Base-by-base conservation (phyloP, 1,284 basidiomycete species). In the Rhodotorula sp. region DNA sequence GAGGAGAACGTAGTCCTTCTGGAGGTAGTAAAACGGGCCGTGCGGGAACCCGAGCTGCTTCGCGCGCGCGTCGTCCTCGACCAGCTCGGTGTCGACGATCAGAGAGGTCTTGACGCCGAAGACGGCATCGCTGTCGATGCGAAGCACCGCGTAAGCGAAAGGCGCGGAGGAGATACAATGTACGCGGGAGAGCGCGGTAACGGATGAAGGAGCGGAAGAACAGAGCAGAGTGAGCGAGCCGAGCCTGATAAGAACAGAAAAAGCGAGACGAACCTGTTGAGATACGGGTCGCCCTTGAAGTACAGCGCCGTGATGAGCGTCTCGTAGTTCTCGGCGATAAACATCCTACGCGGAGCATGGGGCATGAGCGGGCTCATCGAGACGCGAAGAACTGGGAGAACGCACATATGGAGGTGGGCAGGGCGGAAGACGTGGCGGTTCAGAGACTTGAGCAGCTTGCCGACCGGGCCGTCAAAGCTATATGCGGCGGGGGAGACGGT, bases 301-400 rank as follows among this genome's bases (percentile, higher is more conserved):
- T 91, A 94, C 21, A 92, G 80, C 2, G 91, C 87, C 0, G 92
- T 93, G 32, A 85, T 83, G 54, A 94, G 86, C 67, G 86, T 88
- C 79, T 88, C 88, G 80, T 85, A 92, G 36, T 91, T 91, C 13
- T 86, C 84, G 1, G 86, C 89, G 32, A 66, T 36, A 51, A 72
- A 67, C 70, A 72, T 72, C 70, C 68, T 69, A 51, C 32, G 53
- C 29, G 32, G 1, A 7, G 9, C 5, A 34, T 1, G 10, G n/a
- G 32, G 17, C 25, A 27, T 7, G 2, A 13, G 27, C 36, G 6
- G 25, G 12, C 27, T 10, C 8, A 15, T 9, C 21, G 12, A 3
- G 12, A 39, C 22, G 3, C 7, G 37, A 12, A n/a, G 25, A 44
- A 36, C 2, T 34, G 5, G 22, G 29, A 12, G 34, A 36, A 44